Evolutionary conservation across 1,139 yeast species (phyloP), one percentile per base, ranked within the genome.

Genomic region (Eremothecium cymbalariae): DNA sequence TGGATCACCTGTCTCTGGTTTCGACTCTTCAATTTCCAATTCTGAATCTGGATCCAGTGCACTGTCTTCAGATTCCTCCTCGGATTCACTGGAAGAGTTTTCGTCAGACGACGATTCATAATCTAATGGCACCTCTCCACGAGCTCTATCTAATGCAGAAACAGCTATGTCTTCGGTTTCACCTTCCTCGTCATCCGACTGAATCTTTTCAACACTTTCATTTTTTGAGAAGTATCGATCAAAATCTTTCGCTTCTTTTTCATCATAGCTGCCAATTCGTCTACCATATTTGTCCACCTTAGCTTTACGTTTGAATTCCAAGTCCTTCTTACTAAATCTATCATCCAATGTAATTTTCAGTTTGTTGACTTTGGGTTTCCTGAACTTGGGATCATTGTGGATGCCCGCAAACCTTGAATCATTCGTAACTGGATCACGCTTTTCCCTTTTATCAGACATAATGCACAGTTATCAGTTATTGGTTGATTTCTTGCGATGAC

Each of bases 221-320:
- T 52, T 56, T 21, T 51, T 47, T 31, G 49, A 52, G 51, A 79
- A 84, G 47, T 75, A 80, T 49, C 74, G 74, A 42, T 77, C 81
- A 42, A 81, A 69, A 46, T 75, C 79, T 34, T 64, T 59, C 32
- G 55, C 50, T n/a, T 63, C 61, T 25, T 57, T 61, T 13, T 23
- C 21, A 5, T 65, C 63, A 37, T 65, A 65, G 6, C 66, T 64
- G 35, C 67, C 65, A 15, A 84, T 53, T 49, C 70, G 77, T 53
- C 96, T 70, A 25, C 98, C 98, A 55, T 85, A 88, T 51, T 82
- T 75, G 56, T 90, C 98, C 26, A 85, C 79, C 47, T 72, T 74
- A 7, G 79, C 72, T 40, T 67, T 70, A 30, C 69, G 70, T 43
- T 73, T 74, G 22, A 55, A 42, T 44, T 71, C 71, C 47, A 81